Evolutionary conservation across 2,329 filamentous ascomycete genomes (phyloP).

Genomic region (Meredithiella fracta): DNA sequence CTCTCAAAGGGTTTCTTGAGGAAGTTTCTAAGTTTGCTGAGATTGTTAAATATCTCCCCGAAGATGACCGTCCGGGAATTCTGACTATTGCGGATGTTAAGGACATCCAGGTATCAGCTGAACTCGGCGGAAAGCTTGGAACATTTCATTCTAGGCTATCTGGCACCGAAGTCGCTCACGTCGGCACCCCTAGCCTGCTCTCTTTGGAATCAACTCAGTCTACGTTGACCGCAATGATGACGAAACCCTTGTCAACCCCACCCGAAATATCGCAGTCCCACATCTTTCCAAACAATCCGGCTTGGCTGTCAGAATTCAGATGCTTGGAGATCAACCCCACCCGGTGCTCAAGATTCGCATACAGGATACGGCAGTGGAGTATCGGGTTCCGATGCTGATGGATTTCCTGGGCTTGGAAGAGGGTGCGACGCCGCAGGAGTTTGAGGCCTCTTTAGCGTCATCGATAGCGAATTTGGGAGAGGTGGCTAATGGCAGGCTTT

Average conservation of each 20-base stretch:
- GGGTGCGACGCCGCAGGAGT: constrained; percentile 51
- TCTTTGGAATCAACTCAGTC: constrained; percentile 57
- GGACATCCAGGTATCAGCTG: constrained; percentile 42
- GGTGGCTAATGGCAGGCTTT: constrained; percentile 33
- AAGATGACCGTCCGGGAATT: constrained; percentile 83
- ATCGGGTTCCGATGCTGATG: constrained; percentile 69
- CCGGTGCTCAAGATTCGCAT: constrained; percentile 78
- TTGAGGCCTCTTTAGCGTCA: constrained; percentile 58
- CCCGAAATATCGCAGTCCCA: constrained; percentile 17
- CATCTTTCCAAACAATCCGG: constrained; percentile 19
- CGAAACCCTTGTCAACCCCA: constrained; percentile 54
- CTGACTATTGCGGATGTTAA: constrained; percentile 56
- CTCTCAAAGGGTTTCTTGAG: constrained; percentile 54
- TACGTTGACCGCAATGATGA: constrained; percentile 44
- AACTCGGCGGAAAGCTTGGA: constrained; percentile 55
- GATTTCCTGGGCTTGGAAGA: constrained; percentile 57
- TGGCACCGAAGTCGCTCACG: constrained; percentile 58
- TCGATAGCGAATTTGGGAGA: constrained; percentile 66
- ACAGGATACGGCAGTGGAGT: constrained; percentile 72
- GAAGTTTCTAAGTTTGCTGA: constrained; percentile 71
- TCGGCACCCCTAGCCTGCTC: constrained; percentile 67
- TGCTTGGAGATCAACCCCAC: constrained; percentile 89
- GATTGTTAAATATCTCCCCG: constrained; percentile 85
- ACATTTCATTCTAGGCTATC: constrained; percentile 39
- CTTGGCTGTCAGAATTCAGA: constrained; percentile 63